Evolutionary conservation across 768 basidiomycete species (phyloP), one percentile per base, ranked within the genome.

Genomic region (Trametes coccinea): DNA sequence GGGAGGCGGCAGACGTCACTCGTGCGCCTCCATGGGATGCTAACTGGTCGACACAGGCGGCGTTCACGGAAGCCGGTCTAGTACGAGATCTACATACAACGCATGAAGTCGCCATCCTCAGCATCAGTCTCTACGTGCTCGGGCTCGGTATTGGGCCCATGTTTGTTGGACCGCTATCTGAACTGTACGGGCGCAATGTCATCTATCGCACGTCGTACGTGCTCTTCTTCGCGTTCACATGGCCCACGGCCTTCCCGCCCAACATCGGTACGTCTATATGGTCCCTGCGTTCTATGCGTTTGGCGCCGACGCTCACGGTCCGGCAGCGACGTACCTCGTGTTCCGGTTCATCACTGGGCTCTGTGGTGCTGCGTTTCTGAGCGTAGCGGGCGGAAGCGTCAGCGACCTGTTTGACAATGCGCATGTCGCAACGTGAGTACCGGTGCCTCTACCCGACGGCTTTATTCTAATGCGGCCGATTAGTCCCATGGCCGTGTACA

Each of bases 241-340:
- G 87, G 67, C 87, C 89, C 0, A 84, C 90, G 5, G 88, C 89
- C 1, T 92, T 93, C 62, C 82, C 89, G 1, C 85, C 84, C 3
- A 78, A 90, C 65, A 79, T 85, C 27, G 79, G 87, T 87, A 52
- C 49, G 82, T 74, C 13, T 9, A 30, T 22, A 22, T 22, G 22
- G 22, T 30, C 17, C 39, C 9, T 30, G 22, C 8, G 49, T 14
- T 47, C 56, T 49, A 22, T 22, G 22, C 22, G 22, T 22, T 22
- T 22, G 22, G 22, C 22, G 22, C 22, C 22, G 22, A 22, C 22
- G 22, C 22, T 22, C 22, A 22, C 11, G n/a, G n/a, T 40, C 30
- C 34, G 37, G 48, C 61, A 84, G 86, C 77, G 5, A 82, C 87
- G 0, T 85, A 83, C 66, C 77, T 95, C 7, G 72, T 88, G 43